Conservation (phyloP, 1,284 basidiomycete genomes). For the Kwoniella shivajii region DNA sequence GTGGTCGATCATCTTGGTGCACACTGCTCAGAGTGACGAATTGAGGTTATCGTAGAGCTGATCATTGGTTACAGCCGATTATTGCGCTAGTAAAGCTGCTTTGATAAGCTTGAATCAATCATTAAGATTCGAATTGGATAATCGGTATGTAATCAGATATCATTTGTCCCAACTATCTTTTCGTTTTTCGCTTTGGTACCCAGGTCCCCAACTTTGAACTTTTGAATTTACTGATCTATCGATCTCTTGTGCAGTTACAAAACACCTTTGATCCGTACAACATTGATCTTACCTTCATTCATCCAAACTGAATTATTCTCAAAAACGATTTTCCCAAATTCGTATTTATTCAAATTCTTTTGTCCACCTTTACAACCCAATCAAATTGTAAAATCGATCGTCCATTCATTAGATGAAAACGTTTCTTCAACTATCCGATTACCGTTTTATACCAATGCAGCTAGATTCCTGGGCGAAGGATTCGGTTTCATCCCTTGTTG, state of each 20-base stretch:
- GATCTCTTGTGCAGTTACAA: slow-evolving; percentile 61
- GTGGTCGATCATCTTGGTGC: no score
- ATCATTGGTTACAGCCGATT: slow-evolving; percentile 67
- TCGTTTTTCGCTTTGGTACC: neutral
- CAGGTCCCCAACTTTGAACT: neutral
- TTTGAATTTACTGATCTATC: neutral
- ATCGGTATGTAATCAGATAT: slow-evolving; percentile 56
- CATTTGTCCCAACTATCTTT: no score
- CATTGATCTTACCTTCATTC: slow-evolving; percentile 65
- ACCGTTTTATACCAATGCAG: slow-evolving; percentile 57
- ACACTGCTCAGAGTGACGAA: no score
- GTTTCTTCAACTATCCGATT: slow-evolving; percentile 70
- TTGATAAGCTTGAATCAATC: slow-evolving; percentile 73
- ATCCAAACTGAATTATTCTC: slow-evolving; percentile 18
- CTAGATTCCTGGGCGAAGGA: slow-evolving; percentile 33
- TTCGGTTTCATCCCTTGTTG: slow-evolving; percentile 45
- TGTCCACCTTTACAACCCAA: slow-evolving; percentile 72
- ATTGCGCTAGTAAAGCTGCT: slow-evolving; percentile 85
- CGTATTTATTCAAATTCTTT: slow-evolving; percentile 67
- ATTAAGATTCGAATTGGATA: slow-evolving; percentile 79
- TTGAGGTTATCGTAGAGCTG: neutral
- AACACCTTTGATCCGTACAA: slow-evolving; percentile 73
- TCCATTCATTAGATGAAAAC: slow-evolving; percentile 73
- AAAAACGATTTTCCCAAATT: slow-evolving; percentile 60
- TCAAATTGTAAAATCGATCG: slow-evolving; percentile 75